Conservation (phyloP, 768 basidiomycete genomes). For the Phallus indusiatus region DNA sequence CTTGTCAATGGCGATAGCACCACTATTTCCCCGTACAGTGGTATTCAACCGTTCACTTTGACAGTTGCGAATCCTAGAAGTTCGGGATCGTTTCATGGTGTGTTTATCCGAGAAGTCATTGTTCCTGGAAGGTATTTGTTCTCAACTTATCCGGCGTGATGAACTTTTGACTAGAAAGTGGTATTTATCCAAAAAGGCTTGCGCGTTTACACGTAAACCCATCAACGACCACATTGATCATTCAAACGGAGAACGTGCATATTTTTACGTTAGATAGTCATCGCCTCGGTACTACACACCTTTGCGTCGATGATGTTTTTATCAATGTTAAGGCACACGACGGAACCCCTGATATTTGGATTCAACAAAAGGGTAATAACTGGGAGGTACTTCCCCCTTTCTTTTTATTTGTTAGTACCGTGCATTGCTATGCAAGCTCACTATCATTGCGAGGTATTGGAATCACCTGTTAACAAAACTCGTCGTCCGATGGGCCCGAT, state of each 20-base stretch:
- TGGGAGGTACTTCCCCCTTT: slow-evolving; percentile 7
- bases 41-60: slow-evolving; percentile 43
- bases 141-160: not conserved
- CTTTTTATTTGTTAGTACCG: not conserved
- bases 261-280: slow-evolving; percentile 20
- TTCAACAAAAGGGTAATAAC: not conserved
- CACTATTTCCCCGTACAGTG: slow-evolving; percentile 1
- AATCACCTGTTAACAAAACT: not conserved
- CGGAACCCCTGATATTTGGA: slow-evolving; percentile 1
- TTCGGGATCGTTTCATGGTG: slow-evolving; percentile 62
- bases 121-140: slow-evolving; percentile 61
- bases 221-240: slow-evolving; percentile 11
- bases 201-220: slow-evolving; percentile 1
- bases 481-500: slow-evolving; percentile 40
- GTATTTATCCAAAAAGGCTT: slow-evolving; percentile 2
- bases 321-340: slow-evolving; percentile 5
- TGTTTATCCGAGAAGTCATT: slow-evolving; percentile 46
- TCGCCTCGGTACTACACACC: slow-evolving; percentile 11
- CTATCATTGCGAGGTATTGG: not conserved
- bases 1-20: slow-evolving; percentile 9
- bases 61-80: slow-evolving; percentile 65
- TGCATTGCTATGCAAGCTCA: not conserved
- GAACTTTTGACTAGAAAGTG: slow-evolving; percentile 28
- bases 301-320: not conserved
- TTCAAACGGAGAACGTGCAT: slow-evolving; percentile 24